Evolutionary conservation across 345 rosid species (phyloP), one percentile per base, ranked within the genome.

Genomic region (Litchi chinensis): DNA sequence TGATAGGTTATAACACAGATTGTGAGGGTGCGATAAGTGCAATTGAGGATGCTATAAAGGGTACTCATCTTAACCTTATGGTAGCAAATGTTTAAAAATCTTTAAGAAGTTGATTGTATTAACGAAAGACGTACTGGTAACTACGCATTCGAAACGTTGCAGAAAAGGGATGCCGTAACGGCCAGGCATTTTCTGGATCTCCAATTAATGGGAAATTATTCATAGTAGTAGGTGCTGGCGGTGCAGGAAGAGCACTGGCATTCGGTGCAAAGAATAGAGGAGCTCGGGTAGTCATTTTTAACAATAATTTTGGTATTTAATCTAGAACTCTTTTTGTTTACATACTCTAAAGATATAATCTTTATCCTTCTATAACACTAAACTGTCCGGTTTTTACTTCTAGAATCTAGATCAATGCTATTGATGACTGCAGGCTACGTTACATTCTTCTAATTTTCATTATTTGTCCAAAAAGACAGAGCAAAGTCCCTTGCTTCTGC

Each of bases 201-300:
- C 80, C 85, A 9, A 54, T 90, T 64, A 48, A 76, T 0, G 92
- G 94, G 73, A 91, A 79, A 79, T 77, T 82, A 68, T 91, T 91
- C 68, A 91, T 89, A 67, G 76, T 89, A 11, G 90, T 82, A 62
- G 94, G 94, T 16, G 94, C 91, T 66, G 92, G 92, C 44, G 92
- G 92, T 37, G 94, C 94, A 13, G 92, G 92, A 68, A 80, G 91
- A 84, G 92, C 94, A 70, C 82, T 89, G 70, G 94, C 90, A n/a
- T 85, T 89, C 48, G 92, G 91, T 43, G 94, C 90, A 43, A 86
- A 82, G 70, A 89, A 72, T 26, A 83, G 88, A 82, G 91, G 92
- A 79, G 89, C 92, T 59, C 85, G 81, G 26, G 73, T 89, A 32
- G 52, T 89, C 71, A 70, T 91, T 77, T 89, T 88, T 28, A 87